Evolutionary conservation across 2,329 filamentous ascomycete species (phyloP).

Genomic region (Torrubiella hemipterigena): DNA sequence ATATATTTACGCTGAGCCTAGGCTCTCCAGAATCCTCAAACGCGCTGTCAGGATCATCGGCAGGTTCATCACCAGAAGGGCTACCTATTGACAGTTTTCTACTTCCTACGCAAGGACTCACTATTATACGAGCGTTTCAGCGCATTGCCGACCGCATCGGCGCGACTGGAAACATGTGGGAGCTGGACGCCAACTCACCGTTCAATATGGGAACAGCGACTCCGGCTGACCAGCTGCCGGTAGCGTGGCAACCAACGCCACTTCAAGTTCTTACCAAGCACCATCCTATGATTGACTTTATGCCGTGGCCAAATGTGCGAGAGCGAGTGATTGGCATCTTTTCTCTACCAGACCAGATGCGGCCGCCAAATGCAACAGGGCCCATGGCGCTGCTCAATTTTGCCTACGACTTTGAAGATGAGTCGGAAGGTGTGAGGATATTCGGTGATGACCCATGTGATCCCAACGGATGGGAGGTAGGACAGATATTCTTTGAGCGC

Average conservation of each 20-base stretch:
- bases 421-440: slow-evolving; percentile 36
- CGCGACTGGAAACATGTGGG: slow-evolving; percentile 29
- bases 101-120: slow-evolving; percentile 35
- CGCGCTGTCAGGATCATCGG: slow-evolving; percentile 9
- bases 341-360: slow-evolving; percentile 30
- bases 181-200: slow-evolving; percentile 30
- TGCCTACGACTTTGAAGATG: slow-evolving; percentile 45
- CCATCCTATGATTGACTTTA: slow-evolving; percentile 43
- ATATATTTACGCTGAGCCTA: background rate
- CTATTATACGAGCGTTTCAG: slow-evolving; percentile 32
- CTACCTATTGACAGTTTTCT: slow-evolving; percentile 40
- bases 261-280: slow-evolving; percentile 38
- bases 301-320: slow-evolving; percentile 44
- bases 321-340: slow-evolving; percentile 41
- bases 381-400: slow-evolving; percentile 37
- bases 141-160: slow-evolving; percentile 35
- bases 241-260: slow-evolving; percentile 36
- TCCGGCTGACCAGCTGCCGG: slow-evolving; percentile 26
- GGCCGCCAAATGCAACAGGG: slow-evolving; percentile 33
- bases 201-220: slow-evolving; percentile 23
- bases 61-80: slow-evolving; percentile 17
- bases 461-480: slow-evolving; percentile 41
- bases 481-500: slow-evolving; percentile 42
- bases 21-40: slow-evolving; percentile 10
- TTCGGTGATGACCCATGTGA: slow-evolving; percentile 37